Evolutionary conservation across 805 yeast species (phyloP).

Genomic region (Sugiyamaella mastotermitis): DNA sequence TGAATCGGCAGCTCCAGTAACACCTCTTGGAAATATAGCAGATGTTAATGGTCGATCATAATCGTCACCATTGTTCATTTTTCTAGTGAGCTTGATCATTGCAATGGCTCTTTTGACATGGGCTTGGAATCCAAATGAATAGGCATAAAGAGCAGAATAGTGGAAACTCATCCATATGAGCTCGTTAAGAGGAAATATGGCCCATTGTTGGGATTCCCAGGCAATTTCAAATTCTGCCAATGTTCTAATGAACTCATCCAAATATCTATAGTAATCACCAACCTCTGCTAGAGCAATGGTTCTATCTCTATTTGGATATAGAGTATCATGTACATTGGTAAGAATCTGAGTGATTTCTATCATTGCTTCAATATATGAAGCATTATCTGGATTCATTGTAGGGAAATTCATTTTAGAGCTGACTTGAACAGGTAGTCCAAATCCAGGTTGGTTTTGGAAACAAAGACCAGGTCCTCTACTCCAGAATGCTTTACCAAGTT

Average conservation of each 20-base stretch:
- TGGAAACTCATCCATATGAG: constrained; percentile 18
- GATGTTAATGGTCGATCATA: constrained; percentile 1
- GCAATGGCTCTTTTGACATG: constrained; percentile 17
- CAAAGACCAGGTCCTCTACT: constrained; percentile 22
- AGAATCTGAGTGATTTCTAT: constrained; percentile 22
- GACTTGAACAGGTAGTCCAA: constrained; percentile 7
- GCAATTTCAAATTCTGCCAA: constrained; percentile 17
- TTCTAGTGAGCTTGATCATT: constrained; percentile 5
- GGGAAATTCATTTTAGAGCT: constrained; percentile 19
- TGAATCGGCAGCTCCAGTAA: constrained; percentile 20
- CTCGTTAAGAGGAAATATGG: constrained; percentile 17
- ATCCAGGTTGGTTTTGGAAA: constrained; percentile 13
- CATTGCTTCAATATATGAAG: constrained; percentile 19
- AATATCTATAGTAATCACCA: constrained; percentile 21
- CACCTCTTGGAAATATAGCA: constrained; percentile 19
- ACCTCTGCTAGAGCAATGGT: constrained; percentile 20
- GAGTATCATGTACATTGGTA: constrained; percentile 22
- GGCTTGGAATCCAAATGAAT: constrained; percentile 21
- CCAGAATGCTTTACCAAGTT: constrained; percentile 23
- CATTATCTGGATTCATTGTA: constrained; percentile 17
- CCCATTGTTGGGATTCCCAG: constrained; percentile 19
- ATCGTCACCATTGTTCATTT: constrained; percentile 2
- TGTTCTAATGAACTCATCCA: constrained; percentile 22
- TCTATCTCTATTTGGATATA: constrained; percentile 21
- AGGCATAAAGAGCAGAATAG: constrained; percentile 19